Evolutionary conservation across 139 green algal genomes (phyloP), one percentile per base, ranked within the genome.

Genomic region (Volvox africanus): DNA sequence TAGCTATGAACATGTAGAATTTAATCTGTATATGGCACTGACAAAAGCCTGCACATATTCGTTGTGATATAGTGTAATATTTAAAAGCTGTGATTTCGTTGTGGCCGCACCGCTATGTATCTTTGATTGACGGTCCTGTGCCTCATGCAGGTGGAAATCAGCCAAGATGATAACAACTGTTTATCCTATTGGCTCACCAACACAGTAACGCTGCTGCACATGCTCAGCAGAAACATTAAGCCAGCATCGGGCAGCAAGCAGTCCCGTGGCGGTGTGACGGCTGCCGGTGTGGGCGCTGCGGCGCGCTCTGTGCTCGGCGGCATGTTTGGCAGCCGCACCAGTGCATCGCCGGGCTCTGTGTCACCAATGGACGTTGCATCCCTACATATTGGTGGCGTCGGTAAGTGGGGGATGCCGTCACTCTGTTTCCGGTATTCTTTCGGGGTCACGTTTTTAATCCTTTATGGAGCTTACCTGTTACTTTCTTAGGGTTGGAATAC

Each of bases 121-220:
- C 21, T 73, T 30, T 12, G 21, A 9, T 24, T 73, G 16, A 73
- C 21, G 21, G 65, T 24, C 65, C 65, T 28, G 21, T 73, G 65
- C 65, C 14, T 79, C 71, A 9, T 79, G 71, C 96, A 98, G 91
- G 97, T 99, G 83, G 97, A 99, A 94, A 82, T 92, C 61, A 95
- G 97, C 86, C 96, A 98, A 89, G 97, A 99, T 65, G 96, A 99
- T 94, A 98, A 99, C 91, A 94, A 92, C 24, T 94, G 93, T 89
- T 95, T 99, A 14, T 90, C 95, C 62, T 99, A 99, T 96, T 99
- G 98, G 97, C 95, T 99, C 2, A 96, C 96, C 86, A 99, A 99
- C 95, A 99, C 98, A 1, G 96, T 98, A 37, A 98, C 98, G 80
- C 97, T 99, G 89, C 96, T 99, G 55, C 96, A 97, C 93, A 95